Evolutionary conservation across 441 rosid genomes (phyloP), one percentile per base, ranked within the genome.

Genomic region (Monsonia emarginata): DNA sequence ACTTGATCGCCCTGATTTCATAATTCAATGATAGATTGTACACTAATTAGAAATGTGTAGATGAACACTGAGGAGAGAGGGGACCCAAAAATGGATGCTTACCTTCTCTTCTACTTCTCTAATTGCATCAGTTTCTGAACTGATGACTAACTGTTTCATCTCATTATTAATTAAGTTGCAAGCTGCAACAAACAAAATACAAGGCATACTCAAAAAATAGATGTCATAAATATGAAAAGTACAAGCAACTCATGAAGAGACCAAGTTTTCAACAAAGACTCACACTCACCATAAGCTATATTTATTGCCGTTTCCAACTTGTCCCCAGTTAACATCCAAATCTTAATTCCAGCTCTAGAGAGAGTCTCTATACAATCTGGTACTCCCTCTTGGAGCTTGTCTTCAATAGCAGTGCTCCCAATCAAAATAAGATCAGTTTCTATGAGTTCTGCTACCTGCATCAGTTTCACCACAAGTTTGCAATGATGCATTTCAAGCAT

Each of bases 311-410:
- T 95, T 90, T 92, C 99, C 89, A 95, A 78, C 80, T 95, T 92
- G 81, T 92, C 99, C 69, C 99, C 99, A 64, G 98, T 92, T 72
- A 95, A 77, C 75, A 95, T 87, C 99, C 99, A 95, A 66, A 95
- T 90, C 86, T 95, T 95, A 72, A 95, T 95, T 74, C 99, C 99
- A 76, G 99, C 99, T 82, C 81, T 87, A 46, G 97, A 81, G 77
- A 95, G 97, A 74, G 97, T 95, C 81, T 95, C 92, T 73, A 95
- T 95, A 80, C 99, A 95, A 80, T 69, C 72, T 56, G 99, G 99
- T 30, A 95, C 99, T 73, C 98, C 99, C 82, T 95, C 99, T 79
- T 95, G 99, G 80, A 95, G 98, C 70, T 95, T 95, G 81, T 95
- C 99, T 86, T 95, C 99, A 77, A 95, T 95, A n/a, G 99, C 99